phyloP scores from a whole-genome alignment of 2,329 filamentous ascomycete species.

The Lecanicillium sp. region DNA sequence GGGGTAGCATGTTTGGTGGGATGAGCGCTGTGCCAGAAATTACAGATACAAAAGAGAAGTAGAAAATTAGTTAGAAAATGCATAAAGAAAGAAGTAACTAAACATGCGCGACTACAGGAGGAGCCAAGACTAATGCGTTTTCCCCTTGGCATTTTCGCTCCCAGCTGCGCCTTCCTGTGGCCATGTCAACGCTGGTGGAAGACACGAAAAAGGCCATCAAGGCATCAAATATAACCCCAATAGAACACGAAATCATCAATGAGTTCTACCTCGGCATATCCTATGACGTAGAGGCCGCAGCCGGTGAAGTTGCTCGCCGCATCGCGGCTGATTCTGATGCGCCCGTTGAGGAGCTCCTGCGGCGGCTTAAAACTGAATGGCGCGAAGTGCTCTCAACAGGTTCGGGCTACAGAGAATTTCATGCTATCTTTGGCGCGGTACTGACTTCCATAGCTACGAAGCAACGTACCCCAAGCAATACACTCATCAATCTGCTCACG shows the following conservation, averaged over 20 bases:
- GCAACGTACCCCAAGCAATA: neutral
- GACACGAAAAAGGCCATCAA: neutral
- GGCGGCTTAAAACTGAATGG: neutral
- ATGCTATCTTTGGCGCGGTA: neutral
- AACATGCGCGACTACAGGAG: no score
- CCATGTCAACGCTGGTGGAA: neutral
- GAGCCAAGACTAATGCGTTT: no score
- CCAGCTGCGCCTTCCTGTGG: no score
- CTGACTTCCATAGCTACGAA: neutral
- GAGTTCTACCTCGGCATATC: neutral
- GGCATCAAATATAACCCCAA: neutral
- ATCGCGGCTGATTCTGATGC: neutral
- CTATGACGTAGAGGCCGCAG: neutral
- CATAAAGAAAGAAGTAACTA: no score
- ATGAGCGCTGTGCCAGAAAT: no score
- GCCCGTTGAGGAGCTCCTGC: neutral
- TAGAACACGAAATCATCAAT: neutral
- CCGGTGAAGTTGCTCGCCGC: neutral
- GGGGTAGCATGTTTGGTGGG: neutral
- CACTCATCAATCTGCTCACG: neutral
- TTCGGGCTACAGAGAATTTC: neutral
- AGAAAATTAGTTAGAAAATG: no score
- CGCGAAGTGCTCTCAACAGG: neutral
- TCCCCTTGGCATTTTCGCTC: no score
- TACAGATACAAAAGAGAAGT: no score